A percentile compares a stretch with the other conserved stretches of the same genome.
Conservation (phyloP, 148 eudicot species). For the Diospyros lotus region DNA sequence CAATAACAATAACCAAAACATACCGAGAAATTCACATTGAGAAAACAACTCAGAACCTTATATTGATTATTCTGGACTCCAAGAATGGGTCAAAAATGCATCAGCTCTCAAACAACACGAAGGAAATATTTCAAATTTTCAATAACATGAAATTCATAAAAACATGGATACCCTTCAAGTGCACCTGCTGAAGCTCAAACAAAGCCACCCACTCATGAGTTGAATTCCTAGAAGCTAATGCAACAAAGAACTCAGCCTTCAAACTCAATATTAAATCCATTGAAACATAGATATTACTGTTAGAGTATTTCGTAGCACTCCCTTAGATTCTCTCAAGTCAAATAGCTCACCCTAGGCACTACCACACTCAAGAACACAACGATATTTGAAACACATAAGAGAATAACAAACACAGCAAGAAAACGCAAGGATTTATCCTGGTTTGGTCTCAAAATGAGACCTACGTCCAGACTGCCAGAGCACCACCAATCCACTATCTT, state of each 20-base stretch:
- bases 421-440: too few relatives aligned
- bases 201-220: not conserved
- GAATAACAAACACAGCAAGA: too few relatives aligned
- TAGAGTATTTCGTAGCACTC: too few relatives aligned
- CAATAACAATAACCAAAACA: not conserved
- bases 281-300: not conserved
- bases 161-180: not conserved
- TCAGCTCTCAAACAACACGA: not conserved
- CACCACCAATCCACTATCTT: too few relatives aligned
- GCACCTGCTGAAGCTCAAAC: conserved; percentile 5
- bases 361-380: too few relatives aligned
- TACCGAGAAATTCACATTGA: not conserved
- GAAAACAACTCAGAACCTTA: not conserved
- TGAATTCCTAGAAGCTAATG: not conserved
- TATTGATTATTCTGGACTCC: not conserved
- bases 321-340: too few relatives aligned
- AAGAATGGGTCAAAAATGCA: not conserved
- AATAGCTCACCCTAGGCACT: too few relatives aligned
- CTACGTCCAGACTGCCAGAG: too few relatives aligned
- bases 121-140: not conserved
- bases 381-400: too few relatives aligned
- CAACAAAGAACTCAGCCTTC: not conserved
- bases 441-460: too few relatives aligned
- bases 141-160: not conserved
- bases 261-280: not conserved